Conservation (phyloP, 2,329 filamentous ascomycete genomes). For the Cladophialophora psammophila region DNA sequence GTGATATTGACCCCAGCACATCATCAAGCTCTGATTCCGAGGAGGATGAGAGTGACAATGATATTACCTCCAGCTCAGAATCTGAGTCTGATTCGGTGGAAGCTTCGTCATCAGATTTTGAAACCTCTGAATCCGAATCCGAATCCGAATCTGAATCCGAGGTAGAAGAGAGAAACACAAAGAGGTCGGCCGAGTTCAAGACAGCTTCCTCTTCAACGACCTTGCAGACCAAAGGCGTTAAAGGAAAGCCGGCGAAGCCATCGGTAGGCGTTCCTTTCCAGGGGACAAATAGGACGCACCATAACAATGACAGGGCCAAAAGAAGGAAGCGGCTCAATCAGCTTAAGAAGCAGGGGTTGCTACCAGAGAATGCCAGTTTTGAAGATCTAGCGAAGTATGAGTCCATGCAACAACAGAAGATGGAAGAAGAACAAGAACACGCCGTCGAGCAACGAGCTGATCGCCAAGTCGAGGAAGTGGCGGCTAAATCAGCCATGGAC, state of each 20-base stretch:
- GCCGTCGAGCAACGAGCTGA: background rate
- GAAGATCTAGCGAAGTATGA: conserved; percentile 26
- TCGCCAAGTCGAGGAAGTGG: background rate
- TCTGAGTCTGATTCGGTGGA: conserved; percentile 40
- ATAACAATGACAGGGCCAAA: conserved; percentile 63
- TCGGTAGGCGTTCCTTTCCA: conserved; percentile 52
- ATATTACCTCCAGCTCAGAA: conserved; percentile 40
- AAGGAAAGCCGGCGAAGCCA: conserved; percentile 23
- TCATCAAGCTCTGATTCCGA: conserved; percentile 33
- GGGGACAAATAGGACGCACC: conserved; percentile 60
- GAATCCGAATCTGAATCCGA: conserved; percentile 52
- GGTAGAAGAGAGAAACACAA: conserved; percentile 9
- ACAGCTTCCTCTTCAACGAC: conserved; percentile 5
- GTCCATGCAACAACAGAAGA: conserved; percentile 37
- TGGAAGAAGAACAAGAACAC: conserved; percentile 15
- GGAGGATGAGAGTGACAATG: conserved; percentile 37
- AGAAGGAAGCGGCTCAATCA: conserved; percentile 58
- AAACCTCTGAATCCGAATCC: conserved; percentile 40
- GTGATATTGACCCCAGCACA: conserved; percentile 20
- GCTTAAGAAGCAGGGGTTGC: conserved; percentile 61
- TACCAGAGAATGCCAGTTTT: conserved; percentile 60
- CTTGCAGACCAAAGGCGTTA: conserved; percentile 17
- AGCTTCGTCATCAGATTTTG: conserved; percentile 37
- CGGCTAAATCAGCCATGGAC: background rate
- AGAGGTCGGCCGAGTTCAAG: conserved; percentile 1